Evolutionary conservation across 1,284 basidiomycete genomes (phyloP).

Genomic region (Ceratobasidium sp.): DNA sequence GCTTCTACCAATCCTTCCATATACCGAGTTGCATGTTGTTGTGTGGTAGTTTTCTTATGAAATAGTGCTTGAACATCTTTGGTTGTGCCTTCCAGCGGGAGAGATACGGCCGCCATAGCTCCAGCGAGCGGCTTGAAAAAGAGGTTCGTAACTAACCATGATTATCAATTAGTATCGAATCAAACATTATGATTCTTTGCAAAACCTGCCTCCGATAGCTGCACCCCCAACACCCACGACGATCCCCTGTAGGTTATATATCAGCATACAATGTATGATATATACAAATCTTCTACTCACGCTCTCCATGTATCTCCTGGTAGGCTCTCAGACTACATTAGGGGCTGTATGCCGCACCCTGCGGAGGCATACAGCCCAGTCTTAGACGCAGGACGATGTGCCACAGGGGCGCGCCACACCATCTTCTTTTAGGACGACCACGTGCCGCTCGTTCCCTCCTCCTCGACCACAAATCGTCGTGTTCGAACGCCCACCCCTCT

Average conservation of each 20-base stretch:
- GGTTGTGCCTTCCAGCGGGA: conserved; percentile 56
- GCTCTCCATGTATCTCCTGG: conserved; percentile 49
- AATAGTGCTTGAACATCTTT: conserved; percentile 50
- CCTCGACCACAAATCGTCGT: too few species aligned
- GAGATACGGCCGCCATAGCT: conserved; percentile 54
- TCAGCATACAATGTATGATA: not conserved
- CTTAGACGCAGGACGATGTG: too few species aligned
- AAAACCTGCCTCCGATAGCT: conserved; percentile 56
- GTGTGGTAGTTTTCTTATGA: conserved; percentile 47
- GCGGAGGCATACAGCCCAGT: too few species aligned
- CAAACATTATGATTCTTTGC: not conserved
- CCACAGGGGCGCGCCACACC: too few species aligned
- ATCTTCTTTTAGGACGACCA: too few species aligned
- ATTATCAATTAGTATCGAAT: not conserved
- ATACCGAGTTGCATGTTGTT: conserved; percentile 51
- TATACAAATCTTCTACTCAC: not conserved
- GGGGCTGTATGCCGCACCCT: too few species aligned
- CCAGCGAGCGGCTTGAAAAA: conserved; percentile 46
- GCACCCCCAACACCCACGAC: conserved; percentile 59
- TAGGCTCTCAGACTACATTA: conserved; percentile 59
- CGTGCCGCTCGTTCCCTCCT: too few species aligned
- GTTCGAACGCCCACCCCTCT: too few species aligned
- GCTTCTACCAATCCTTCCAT: conserved; percentile 53
- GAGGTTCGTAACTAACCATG: not conserved
- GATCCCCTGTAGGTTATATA: conserved; percentile 45